Evolutionary conservation across 208 protist genomes (phyloP).

Genomic region (Acanthamoeba triangularis): DNA sequence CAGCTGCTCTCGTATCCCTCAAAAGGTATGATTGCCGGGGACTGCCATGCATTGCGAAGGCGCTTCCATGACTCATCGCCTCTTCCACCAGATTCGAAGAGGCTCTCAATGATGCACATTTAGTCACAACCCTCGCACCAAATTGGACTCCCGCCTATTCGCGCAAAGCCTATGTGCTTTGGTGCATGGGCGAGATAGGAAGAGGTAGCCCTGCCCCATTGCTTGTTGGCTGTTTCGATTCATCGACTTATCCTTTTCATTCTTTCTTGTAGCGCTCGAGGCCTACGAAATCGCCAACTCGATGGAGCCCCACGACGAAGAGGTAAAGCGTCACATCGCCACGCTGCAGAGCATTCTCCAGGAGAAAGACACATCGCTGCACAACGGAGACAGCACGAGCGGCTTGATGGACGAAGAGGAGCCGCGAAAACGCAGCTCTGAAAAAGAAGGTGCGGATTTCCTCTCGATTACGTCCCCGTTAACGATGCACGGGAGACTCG

Average conservation of each 20-base stretch:
- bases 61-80: neutral
- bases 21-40: neutral
- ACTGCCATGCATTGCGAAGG: neutral
- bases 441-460: neutral
- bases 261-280: neutral
- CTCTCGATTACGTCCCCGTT: too few relatives aligned
- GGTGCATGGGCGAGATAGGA: conserved; percentile 4
- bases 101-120: conserved; percentile 18
- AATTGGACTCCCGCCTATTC: neutral
- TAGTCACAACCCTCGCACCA: neutral
- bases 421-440: neutral
- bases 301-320: neutral
- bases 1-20: neutral
- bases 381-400: neutral
- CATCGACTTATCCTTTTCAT: neutral
- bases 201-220: neutral
- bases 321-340: neutral
- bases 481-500: too few relatives aligned
- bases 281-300: conserved; percentile 29
- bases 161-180: conserved; percentile 1
- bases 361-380: neutral
- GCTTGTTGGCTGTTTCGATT: neutral
- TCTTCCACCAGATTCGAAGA: neutral
- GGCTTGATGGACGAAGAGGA: neutral
- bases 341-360: neutral